A percentile compares a stretch with the other conserved stretches of the same genome.
Conservation (phyloP, 768 basidiomycete species). For the Tylopilus subfusipes region DNA sequence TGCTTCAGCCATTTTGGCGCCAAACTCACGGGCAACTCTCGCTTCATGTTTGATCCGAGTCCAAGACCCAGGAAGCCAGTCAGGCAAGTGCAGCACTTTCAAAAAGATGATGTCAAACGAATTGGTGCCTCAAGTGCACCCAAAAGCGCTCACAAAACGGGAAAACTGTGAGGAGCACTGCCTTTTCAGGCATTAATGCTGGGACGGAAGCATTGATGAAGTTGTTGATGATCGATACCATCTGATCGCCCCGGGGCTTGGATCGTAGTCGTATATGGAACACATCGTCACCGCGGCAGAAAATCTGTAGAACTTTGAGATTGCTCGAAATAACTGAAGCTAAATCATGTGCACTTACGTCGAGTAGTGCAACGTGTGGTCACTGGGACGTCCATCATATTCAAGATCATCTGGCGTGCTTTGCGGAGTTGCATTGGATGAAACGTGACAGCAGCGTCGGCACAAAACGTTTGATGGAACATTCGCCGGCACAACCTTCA, state of each 20-base stretch:
- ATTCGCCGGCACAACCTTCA: slow-evolving; percentile 16
- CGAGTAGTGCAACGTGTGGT: slow-evolving; percentile 7
- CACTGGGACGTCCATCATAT: slow-evolving; percentile 5
- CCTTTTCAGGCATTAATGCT: slow-evolving; percentile 11
- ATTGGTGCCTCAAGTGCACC: not conserved
- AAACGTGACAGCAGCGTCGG: slow-evolving; percentile 1
- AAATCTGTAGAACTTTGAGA: slow-evolving; percentile 18
- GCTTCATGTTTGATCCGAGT: slow-evolving; percentile 13
- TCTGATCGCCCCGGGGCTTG: slow-evolving; percentile 11
- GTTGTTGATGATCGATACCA: slow-evolving; percentile 11
- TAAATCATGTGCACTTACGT: slow-evolving; percentile 4
- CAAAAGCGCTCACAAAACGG: slow-evolving; percentile 14
- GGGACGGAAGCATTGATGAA: slow-evolving; percentile 7
- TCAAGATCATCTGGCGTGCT: slow-evolving; percentile 9
- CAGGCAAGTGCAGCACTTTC: slow-evolving; percentile 26
- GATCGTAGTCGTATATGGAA: slow-evolving; percentile 20
- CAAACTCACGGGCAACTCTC: slow-evolving; percentile 3
- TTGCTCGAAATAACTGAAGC: not conserved
- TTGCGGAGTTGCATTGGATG: slow-evolving; percentile 15
- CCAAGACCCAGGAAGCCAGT: slow-evolving; percentile 23
- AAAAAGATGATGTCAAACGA: not conserved
- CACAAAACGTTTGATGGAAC: slow-evolving; percentile 17
- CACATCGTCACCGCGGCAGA: slow-evolving; percentile 30
- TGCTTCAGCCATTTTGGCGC: slow-evolving; percentile 9
- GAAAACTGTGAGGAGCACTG: slow-evolving; percentile 12